phyloP scores from a whole-genome alignment of 2,329 filamentous ascomycete genomes.

The Allantophomopsis lycopodina region DNA sequence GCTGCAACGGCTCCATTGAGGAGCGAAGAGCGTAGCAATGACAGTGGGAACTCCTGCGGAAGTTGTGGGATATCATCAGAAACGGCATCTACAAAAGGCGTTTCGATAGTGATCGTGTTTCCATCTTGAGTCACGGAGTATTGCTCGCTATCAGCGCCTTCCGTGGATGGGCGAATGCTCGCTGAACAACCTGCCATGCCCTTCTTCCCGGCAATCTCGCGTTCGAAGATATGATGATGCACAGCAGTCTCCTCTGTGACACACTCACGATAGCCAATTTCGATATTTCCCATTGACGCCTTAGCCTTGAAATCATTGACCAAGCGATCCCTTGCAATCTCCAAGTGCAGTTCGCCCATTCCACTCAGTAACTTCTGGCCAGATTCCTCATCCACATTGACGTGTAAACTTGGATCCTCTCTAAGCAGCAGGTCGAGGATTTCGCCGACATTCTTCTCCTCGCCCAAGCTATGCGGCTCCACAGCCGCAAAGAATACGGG shows the following conservation, averaged over 20 bases:
- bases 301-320: slow-evolving; percentile 81
- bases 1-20: slow-evolving; percentile 73
- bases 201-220: slow-evolving; percentile 64
- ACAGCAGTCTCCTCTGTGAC: slow-evolving; percentile 42
- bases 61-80: slow-evolving; percentile 26
- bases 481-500: slow-evolving; percentile 96
- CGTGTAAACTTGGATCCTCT: slow-evolving; percentile 85
- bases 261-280: slow-evolving; percentile 90
- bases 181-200: slow-evolving; percentile 68
- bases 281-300: slow-evolving; percentile 75
- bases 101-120: slow-evolving; percentile 50
- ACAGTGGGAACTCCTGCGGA: slow-evolving; percentile 35
- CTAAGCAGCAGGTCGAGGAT: slow-evolving; percentile 66
- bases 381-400: slow-evolving; percentile 74
- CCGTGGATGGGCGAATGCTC: slow-evolving; percentile 45
- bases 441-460: slow-evolving; percentile 67
- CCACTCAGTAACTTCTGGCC: slow-evolving; percentile 88
- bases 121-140: slow-evolving; percentile 44
- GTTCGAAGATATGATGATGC: slow-evolving; percentile 57
- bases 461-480: slow-evolving; percentile 64
- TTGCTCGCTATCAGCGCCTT: slow-evolving; percentile 22
- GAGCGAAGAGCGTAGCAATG: slow-evolving; percentile 37
- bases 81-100: slow-evolving; percentile 29
- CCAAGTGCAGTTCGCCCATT: slow-evolving; percentile 92
- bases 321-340: slow-evolving; percentile 80